A percentile compares a stretch with the other conserved stretches of the same genome.
Conservation (phyloP, 148 eudicot species). For the Dysphania ambrosioides region DNA sequence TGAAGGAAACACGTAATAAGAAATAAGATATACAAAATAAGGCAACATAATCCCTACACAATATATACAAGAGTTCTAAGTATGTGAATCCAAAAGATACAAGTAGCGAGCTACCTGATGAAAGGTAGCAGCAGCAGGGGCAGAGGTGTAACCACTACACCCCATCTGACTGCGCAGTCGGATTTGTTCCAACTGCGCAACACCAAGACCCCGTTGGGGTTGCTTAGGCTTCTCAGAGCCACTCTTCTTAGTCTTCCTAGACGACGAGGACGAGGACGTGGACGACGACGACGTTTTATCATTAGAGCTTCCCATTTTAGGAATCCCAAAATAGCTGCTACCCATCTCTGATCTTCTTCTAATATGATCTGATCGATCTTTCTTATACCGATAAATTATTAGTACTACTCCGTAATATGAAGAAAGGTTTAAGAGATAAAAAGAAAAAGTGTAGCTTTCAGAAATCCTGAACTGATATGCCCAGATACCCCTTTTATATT, state of each 20-base stretch:
- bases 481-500: slow-evolving; percentile 14
- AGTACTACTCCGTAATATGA: too few species aligned
- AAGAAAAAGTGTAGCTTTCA: slow-evolving; percentile 12
- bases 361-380: slow-evolving; percentile 3
- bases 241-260: slow-evolving; percentile 54
- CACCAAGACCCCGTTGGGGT: slow-evolving; percentile 86
- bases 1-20: too few species aligned
- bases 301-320: slow-evolving; percentile 32
- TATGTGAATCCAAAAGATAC: too few species aligned
- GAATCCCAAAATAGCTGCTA: slow-evolving; percentile 44
- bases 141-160: slow-evolving; percentile 18
- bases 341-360: slow-evolving; percentile 45
- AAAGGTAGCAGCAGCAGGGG: background rate
- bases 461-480: slow-evolving; percentile 6
- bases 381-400: too few species aligned
- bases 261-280: too few species aligned
- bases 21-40: too few species aligned
- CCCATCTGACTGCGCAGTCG: slow-evolving; percentile 57
- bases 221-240: slow-evolving; percentile 60
- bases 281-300: slow-evolving; percentile 42
- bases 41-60: too few species aligned
- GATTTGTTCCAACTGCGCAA: slow-evolving; percentile 81
- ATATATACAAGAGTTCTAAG: too few species aligned
- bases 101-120: slow-evolving; percentile 14
- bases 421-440: slow-evolving; percentile 1